Evolutionary conservation across 2,329 filamentous ascomycete species (phyloP).

Genomic region (Aspergillus floridensis): DNA sequence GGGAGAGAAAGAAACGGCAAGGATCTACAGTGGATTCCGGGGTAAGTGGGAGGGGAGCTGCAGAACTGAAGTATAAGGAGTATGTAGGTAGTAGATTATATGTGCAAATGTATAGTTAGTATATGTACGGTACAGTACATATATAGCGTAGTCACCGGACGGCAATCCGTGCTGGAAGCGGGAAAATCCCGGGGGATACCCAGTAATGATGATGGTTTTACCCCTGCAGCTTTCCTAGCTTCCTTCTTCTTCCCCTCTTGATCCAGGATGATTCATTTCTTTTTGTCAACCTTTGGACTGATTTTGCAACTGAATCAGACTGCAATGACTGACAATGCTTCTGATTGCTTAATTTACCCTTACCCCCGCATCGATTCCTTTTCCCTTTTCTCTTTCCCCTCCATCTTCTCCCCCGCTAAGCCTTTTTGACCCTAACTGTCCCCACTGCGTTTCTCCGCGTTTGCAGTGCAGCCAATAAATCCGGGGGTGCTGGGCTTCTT

Average conservation of each 20-base stretch:
- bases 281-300: no score
- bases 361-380: background rate
- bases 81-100: no score
- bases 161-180: slow-evolving; percentile 16
- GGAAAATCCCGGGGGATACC: slow-evolving; percentile 17
- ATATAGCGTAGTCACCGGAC: slow-evolving; percentile 8
- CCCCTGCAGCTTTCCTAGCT: background rate
- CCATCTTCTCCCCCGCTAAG: background rate
- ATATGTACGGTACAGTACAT: no score
- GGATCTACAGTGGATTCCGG: background rate
- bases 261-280: background rate
- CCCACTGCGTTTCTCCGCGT: slow-evolving; percentile 22
- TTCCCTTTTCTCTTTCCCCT: no score
- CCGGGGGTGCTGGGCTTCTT: slow-evolving; percentile 11
- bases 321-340: no score
- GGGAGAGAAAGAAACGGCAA: background rate
- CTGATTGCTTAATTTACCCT: no score
- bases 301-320: no score
- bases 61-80: no score
- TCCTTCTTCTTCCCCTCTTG: background rate
- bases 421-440: background rate
- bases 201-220: background rate
- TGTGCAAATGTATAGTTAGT: background rate
- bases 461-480: slow-evolving; percentile 14
- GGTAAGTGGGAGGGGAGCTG: background rate